Conservation (phyloP, 805 yeast species). For the Candida fluviatilis region DNA sequence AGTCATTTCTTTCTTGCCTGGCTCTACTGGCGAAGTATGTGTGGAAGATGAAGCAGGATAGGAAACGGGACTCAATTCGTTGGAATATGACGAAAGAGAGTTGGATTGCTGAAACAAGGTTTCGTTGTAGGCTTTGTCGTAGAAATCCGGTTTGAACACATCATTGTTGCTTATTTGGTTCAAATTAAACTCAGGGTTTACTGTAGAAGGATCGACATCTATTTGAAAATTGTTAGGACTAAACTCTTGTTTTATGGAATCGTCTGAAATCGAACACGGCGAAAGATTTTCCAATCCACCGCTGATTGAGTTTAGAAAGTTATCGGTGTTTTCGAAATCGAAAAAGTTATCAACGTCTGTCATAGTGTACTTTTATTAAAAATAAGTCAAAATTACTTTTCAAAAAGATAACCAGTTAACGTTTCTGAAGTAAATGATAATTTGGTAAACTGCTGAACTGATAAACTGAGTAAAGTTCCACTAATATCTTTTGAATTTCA, state of each 20-base stretch:
- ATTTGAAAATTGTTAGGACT: constrained; percentile 2
- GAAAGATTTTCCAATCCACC: constrained; percentile 19
- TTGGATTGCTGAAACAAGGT: constrained; percentile 6
- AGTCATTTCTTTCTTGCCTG: constrained; percentile 1
- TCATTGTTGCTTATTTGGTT: too few species aligned
- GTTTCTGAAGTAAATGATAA: too few species aligned
- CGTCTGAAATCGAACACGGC: constrained; percentile 10
- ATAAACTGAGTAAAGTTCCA: too few species aligned
- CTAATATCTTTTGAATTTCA: background rate
- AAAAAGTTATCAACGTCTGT: constrained; percentile 9
- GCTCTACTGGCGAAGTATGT: constrained; percentile 15
- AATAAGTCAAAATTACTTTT: background rate
- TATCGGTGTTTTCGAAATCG: constrained; percentile 27
- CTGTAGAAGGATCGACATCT: background rate
- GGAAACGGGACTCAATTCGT: constrained; percentile 5
- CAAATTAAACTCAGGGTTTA: background rate
- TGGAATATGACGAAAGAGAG: constrained; percentile 7
- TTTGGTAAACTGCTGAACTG: too few species aligned
- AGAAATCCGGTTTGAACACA: background rate
- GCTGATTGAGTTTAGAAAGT: constrained; percentile 24
- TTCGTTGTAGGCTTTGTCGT: background rate
- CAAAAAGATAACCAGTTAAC: too few species aligned
- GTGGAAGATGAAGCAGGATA: constrained; percentile 10
- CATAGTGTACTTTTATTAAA: too few species aligned
- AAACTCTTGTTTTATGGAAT: constrained; percentile 2